phyloP scores from a whole-genome alignment of 306 rosid genomes.

The Lablab purpureus region DNA sequence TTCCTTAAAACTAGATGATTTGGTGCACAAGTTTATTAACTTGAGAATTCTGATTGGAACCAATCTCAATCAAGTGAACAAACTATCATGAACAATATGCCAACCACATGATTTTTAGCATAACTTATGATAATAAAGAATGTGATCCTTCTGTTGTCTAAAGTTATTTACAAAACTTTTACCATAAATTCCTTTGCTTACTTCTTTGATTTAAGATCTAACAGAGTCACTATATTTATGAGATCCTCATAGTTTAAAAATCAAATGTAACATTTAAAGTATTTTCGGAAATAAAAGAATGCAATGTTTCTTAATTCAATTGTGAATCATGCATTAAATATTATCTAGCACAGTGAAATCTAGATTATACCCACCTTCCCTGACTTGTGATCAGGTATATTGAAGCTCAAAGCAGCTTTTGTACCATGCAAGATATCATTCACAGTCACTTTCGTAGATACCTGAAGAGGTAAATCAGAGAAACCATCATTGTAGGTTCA shows the following conservation, averaged over 20 bases:
- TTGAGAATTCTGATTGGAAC: slow-evolving; percentile 1
- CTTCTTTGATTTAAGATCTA: slow-evolving; percentile 1
- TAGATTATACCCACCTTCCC: slow-evolving; percentile 76
- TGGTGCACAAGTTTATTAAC: slow-evolving; percentile 25
- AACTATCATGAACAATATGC: slow-evolving; percentile 27
- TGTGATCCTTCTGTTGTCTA: slow-evolving; percentile 9
- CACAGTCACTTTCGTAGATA: slow-evolving; percentile 76
- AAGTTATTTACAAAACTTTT: neutral
- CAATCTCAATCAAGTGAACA: slow-evolving; percentile 29
- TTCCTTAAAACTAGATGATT: slow-evolving; percentile 10
- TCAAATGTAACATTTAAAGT: slow-evolving; percentile 24
- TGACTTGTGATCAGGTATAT: slow-evolving; percentile 91
- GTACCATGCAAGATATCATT: slow-evolving; percentile 69
- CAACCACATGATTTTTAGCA: slow-evolving; percentile 13
- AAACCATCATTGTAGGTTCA: neutral
- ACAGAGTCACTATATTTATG: neutral
- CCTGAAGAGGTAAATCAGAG: slow-evolving; percentile 55
- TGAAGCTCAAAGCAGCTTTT: slow-evolving; percentile 84
- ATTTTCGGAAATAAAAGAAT: slow-evolving; percentile 28
- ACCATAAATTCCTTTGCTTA: neutral
- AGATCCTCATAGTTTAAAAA: slow-evolving; percentile 28
- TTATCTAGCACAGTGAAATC: neutral
- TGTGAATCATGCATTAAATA: slow-evolving; percentile 18
- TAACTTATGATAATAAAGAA: slow-evolving; percentile 12
- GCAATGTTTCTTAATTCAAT: slow-evolving; percentile 15